These are phyloP conservation scores for Nicotiana attenuata DNA, from an alignment of 257 asterid genomes.

Conservation along the genomic window DNA sequence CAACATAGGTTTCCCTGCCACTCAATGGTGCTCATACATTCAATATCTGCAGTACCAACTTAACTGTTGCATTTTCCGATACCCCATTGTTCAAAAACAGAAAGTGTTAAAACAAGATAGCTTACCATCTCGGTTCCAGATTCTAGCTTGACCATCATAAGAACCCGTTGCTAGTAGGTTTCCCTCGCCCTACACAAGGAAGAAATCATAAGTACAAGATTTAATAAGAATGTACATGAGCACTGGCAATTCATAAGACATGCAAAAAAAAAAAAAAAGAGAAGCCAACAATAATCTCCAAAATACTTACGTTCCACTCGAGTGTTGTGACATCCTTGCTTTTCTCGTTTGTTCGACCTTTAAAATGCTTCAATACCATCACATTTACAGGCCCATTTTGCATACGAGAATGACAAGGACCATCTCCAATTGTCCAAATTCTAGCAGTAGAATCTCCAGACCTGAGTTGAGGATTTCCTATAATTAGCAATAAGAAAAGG, in stretches of 20 bases:
- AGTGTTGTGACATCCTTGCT: slow-evolving; percentile 99
- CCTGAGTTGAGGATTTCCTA: slow-evolving; percentile 28
- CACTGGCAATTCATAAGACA: neutral
- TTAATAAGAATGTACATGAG: too few species aligned
- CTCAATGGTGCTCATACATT: neutral
- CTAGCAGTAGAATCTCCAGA: slow-evolving; percentile 99
- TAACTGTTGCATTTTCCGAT: neutral
- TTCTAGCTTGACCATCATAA: slow-evolving; percentile 98
- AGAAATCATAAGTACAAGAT: slow-evolving; percentile 6
- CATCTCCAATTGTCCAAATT: slow-evolving; percentile 76
- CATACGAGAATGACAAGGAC: slow-evolving; percentile 53
- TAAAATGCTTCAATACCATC: slow-evolving; percentile 72
- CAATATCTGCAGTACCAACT: neutral
- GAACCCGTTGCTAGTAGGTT: slow-evolving; percentile 95
- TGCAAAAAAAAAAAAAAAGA: neutral
- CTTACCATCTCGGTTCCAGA: slow-evolving; percentile 91
- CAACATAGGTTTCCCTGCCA: neutral
- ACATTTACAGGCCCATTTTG: slow-evolving; percentile 61
- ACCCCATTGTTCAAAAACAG: neutral
- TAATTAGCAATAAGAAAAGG: slow-evolving; percentile 8
- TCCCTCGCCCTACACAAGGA: slow-evolving; percentile 66
- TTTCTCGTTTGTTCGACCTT: slow-evolving; percentile 87
- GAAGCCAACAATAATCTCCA: neutral
- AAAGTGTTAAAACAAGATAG: slow-evolving; percentile 7
- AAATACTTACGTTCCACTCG: slow-evolving; percentile 85